A percentile compares a stretch with the other conserved stretches of the same genome.
Evolutionary conservation across 2,329 filamentous ascomycete genomes (phyloP).

Genomic region (Cadophora malorum): DNA sequence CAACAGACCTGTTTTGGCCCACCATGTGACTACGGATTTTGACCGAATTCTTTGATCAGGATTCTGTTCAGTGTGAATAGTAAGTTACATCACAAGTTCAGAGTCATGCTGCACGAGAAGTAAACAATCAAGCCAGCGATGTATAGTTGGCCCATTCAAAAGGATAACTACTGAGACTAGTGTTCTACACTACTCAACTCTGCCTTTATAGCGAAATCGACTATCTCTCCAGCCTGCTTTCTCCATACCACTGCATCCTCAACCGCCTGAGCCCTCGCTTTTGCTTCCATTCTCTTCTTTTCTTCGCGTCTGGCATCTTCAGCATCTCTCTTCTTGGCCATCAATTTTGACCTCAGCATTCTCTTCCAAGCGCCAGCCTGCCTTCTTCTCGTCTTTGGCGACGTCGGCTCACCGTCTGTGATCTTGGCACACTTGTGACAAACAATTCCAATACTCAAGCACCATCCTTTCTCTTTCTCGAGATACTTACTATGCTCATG

Average conservation of each 20-base stretch:
- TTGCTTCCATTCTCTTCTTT: neutral
- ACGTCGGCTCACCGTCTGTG: neutral
- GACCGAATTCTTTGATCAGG: too few relatives aligned
- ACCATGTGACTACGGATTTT: too few relatives aligned
- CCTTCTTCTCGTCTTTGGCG: neutral
- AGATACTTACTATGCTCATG: neutral
- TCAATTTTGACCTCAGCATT: neutral
- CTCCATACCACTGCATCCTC: neutral
- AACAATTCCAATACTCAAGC: neutral
- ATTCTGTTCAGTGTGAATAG: too few relatives aligned
- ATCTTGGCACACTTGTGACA: neutral
- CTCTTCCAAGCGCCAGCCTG: neutral
- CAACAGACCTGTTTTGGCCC: too few relatives aligned
- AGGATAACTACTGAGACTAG: too few relatives aligned
- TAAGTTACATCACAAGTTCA: too few relatives aligned
- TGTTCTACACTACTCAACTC: neutral
- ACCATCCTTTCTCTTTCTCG: neutral
- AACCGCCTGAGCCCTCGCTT: neutral
- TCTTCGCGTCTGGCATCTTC: neutral
- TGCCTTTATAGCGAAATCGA: neutral
- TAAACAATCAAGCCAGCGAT: too few relatives aligned
- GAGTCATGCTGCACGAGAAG: too few relatives aligned
- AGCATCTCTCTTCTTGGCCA: neutral
- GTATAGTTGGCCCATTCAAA: too few relatives aligned
- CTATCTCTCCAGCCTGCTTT: neutral